These are phyloP conservation scores for Debaryomyces sp. DNA, from an alignment of 1,139 yeast genomes.

Conservation along the genomic window DNA sequence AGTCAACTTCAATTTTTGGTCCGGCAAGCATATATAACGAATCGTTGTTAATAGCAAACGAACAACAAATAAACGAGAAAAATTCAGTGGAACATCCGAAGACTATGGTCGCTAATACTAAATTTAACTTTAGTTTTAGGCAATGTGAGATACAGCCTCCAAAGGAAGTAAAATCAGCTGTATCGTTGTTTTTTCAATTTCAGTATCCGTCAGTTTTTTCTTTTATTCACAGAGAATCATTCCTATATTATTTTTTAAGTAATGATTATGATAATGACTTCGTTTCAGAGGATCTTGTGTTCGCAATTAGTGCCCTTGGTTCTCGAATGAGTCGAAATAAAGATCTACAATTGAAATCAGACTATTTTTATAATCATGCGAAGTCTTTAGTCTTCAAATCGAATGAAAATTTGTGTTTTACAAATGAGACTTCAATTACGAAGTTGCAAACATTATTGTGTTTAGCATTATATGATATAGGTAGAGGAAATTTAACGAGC, in stretches of 20 bases:
- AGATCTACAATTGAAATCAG: background rate
- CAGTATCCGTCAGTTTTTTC: constrained; percentile 14
- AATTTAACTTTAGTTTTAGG: background rate
- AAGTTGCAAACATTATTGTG: constrained; percentile 14
- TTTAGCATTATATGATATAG: constrained; percentile 12
- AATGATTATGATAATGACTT: constrained; percentile 13
- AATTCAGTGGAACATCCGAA: background rate
- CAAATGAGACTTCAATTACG: constrained; percentile 11
- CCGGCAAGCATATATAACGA: constrained; percentile 16
- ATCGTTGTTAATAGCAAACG: constrained; percentile 10
- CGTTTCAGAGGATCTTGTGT: constrained; percentile 12
- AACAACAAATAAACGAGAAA: background rate
- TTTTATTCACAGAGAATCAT: constrained; percentile 13
- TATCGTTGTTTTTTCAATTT: constrained; percentile 14
- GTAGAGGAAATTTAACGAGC: constrained; percentile 9
- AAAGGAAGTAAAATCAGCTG: constrained; percentile 9
- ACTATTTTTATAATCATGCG: constrained; percentile 2
- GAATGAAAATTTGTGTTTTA: constrained; percentile 9
- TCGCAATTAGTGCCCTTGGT: constrained; percentile 14
- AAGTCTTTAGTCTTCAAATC: constrained; percentile 1
- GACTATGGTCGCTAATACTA: background rate
- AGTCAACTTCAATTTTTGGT: constrained; percentile 9
- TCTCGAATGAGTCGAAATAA: constrained; percentile 11
- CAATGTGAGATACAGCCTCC: constrained; percentile 7
- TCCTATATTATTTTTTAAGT: constrained; percentile 13